Conservation (phyloP, 2,329 filamentous ascomycete genomes). For the Phaeosphaeria sp. region DNA sequence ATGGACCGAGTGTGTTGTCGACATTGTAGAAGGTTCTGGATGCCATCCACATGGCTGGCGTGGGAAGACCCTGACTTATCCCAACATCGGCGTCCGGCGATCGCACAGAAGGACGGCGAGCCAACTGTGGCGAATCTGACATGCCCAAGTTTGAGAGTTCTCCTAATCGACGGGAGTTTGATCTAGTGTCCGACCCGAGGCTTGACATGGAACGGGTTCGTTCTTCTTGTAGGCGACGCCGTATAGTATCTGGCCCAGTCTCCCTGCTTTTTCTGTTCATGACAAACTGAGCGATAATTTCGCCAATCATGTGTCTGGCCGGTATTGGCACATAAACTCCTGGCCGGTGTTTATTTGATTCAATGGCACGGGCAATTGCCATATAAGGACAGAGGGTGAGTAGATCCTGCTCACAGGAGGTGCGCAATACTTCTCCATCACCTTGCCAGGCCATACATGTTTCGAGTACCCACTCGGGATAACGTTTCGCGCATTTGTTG, state of each 20-base stretch:
- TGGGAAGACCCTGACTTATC: not conserved
- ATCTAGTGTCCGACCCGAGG: not conserved
- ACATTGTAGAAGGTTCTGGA: not conserved
- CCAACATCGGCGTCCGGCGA: not conserved
- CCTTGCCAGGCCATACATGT: conserved; percentile 27
- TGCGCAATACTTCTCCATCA: conserved; percentile 16
- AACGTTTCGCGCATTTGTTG: conserved; percentile 13
- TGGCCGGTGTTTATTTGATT: conserved; percentile 1
- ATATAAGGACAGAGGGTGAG: conserved; percentile 16
- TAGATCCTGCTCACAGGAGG: conserved; percentile 9
- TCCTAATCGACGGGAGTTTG: not conserved
- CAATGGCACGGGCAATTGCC: conserved; percentile 9
- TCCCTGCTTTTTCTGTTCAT: not conserved
- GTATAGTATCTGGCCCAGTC: not conserved
- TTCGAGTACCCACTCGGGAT: conserved; percentile 35
- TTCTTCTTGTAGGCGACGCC: not conserved
- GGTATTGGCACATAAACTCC: not conserved
- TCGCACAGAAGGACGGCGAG: not conserved
- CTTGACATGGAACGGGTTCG: not conserved
- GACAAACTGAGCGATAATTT: conserved; percentile 3
- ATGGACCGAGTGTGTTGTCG: not conserved
- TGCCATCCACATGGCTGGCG: not conserved
- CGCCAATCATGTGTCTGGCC: conserved; percentile 1
- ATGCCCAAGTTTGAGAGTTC: not conserved
- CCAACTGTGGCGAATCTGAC: not conserved